Evolutionary conservation across 2,329 filamentous ascomycete species (phyloP).

Genomic region (Gyromitra esculenta): DNA sequence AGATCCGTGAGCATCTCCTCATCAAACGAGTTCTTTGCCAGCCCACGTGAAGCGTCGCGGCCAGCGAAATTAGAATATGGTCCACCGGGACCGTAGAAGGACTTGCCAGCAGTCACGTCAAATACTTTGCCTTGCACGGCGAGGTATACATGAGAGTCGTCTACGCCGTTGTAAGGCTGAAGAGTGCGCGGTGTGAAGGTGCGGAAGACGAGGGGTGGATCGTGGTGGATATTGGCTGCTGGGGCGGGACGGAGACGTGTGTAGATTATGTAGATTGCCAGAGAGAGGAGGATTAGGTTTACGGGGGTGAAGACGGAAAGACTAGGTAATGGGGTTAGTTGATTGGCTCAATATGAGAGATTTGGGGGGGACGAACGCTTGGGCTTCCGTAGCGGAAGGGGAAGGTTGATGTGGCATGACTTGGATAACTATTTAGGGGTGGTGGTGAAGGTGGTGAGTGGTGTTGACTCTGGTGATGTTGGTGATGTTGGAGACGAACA

Average conservation of each 20-base stretch:
- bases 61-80: constrained; percentile 97
- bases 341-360: not conserved
- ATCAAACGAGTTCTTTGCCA: constrained; percentile 93
- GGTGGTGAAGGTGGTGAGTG: constrained; percentile 19
- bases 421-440: not conserved
- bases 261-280: constrained; percentile 70
- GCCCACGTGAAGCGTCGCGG: constrained; percentile 84
- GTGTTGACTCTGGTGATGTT: constrained; percentile 6
- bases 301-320: constrained; percentile 68
- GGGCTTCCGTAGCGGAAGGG: constrained; percentile 31
- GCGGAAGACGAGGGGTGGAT: constrained; percentile 69
- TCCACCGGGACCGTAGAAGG: constrained; percentile 96
- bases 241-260: constrained; percentile 65
- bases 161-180: constrained; percentile 82
- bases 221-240: constrained; percentile 65
- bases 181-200: constrained; percentile 81
- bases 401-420: constrained; percentile 47
- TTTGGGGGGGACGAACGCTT: constrained; percentile 40
- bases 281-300: constrained; percentile 69
- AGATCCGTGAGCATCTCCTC: constrained; percentile 91
- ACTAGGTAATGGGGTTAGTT: constrained; percentile 41
- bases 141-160: constrained; percentile 80
- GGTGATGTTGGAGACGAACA: not conserved
- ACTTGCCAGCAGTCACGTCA: constrained; percentile 84
- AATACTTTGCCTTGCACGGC: constrained; percentile 92